phyloP scores from a whole-genome alignment of 352 stramenopile genomes.

The Globisporangium paddicum region DNA sequence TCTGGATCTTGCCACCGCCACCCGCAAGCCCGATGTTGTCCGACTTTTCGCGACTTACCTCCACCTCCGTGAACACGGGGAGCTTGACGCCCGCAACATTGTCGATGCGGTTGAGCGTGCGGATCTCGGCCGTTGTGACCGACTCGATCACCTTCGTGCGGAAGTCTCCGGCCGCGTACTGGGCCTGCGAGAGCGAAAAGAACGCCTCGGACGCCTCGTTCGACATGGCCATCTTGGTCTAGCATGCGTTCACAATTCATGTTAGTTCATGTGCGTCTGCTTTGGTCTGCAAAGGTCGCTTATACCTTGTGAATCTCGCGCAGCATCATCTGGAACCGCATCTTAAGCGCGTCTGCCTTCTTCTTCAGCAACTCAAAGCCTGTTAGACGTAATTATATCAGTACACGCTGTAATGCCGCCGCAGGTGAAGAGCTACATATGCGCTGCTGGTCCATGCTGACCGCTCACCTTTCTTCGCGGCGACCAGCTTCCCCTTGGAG shows the following conservation, averaged over 20 bases:
- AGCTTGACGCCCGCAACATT: constrained; percentile 99
- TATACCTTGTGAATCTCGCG: constrained; percentile 84
- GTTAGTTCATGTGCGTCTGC: background rate
- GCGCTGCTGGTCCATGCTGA: background rate
- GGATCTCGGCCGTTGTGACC: constrained; percentile 93
- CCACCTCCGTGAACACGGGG: constrained; percentile 97
- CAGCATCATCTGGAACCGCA: constrained; percentile 88
- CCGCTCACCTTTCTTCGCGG: constrained; percentile 76
- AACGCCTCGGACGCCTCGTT: constrained; percentile 92
- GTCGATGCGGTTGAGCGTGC: constrained; percentile 96
- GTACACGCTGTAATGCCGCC: background rate
- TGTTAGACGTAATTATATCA: constrained; percentile 10
- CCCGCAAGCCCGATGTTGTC: constrained; percentile 95
- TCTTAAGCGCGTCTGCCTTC: constrained; percentile 99
- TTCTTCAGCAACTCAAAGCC: constrained; percentile 92
- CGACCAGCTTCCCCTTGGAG: constrained; percentile 80
- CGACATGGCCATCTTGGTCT: constrained; percentile 87
- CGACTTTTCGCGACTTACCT: constrained; percentile 91
- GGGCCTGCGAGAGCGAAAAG: constrained; percentile 97
- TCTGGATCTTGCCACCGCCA: constrained; percentile 97
- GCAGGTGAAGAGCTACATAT: background rate
- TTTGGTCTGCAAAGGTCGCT: constrained; percentile 13
- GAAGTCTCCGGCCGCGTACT: constrained; percentile 98
- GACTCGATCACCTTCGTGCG: constrained; percentile 96
- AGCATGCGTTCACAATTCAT: background rate